phyloP scores from a whole-genome alignment of 163 green algal species.

The Coccomyxa subellipsoidea region DNA sequence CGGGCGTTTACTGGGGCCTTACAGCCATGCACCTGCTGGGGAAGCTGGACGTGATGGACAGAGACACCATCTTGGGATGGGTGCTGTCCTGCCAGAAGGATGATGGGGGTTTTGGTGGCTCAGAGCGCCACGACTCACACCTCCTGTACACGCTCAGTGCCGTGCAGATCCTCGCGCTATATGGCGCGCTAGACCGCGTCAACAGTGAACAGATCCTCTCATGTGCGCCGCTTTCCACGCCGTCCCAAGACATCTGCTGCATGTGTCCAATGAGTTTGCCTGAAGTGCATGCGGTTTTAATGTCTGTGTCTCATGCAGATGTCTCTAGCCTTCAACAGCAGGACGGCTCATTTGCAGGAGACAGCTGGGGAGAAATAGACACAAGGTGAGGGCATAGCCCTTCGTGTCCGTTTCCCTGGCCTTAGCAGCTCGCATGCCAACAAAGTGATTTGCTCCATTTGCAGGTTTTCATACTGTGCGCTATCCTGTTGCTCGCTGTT shows the following conservation, averaged over 20 bases:
- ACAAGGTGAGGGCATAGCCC: conserved; percentile 56
- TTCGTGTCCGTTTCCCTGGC: background rate
- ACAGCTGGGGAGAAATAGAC: conserved; percentile 95
- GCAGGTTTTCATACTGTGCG: conserved; percentile 92
- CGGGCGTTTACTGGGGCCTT: conserved; percentile 97
- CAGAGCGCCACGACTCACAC: conserved; percentile 87
- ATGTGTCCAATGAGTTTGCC: no score
- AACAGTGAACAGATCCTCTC: conserved; percentile 65
- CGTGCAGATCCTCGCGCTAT: conserved; percentile 91
- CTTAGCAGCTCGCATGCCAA: background rate
- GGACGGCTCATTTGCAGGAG: conserved; percentile 91
- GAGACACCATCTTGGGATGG: conserved; percentile 18
- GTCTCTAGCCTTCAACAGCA: conserved; percentile 76
- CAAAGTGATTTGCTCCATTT: background rate
- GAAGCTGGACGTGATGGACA: conserved; percentile 65
- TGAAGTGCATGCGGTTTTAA: no score
- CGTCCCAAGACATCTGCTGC: background rate
- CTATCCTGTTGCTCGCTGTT: conserved; percentile 79
- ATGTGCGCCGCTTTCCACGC: conserved; percentile 51
- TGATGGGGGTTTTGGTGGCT: conserved; percentile 84
- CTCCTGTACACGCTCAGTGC: conserved; percentile 95
- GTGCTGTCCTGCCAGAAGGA: conserved; percentile 67
- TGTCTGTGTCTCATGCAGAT: conserved; percentile 58
- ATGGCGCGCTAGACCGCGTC: conserved; percentile 72
- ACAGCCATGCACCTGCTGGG: conserved; percentile 79